Evolutionary conservation across 2,329 filamentous ascomycete species (phyloP), one percentile per base, ranked within the genome.

Genomic region (Leptographium procerum): DNA sequence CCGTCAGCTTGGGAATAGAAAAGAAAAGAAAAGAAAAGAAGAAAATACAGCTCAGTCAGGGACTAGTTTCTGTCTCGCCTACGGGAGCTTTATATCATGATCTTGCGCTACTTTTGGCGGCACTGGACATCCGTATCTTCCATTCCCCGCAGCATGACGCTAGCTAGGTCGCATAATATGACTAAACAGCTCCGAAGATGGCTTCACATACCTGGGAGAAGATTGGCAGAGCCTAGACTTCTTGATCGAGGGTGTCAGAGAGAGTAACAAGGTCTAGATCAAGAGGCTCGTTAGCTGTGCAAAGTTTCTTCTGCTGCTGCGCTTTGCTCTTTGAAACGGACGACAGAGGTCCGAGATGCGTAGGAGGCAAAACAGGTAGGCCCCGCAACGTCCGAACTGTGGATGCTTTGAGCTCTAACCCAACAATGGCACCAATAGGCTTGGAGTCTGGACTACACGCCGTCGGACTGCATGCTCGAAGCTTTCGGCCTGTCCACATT

Each of bases 131-230:
- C 33, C 26, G 40, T 7, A 11, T 28, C 28, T 19, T 28, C 55
- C 19, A 22, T 24, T 48, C 51, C 52, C 52, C 57, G 36, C 57
- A 50, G 43, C 57, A 58, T 55, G 29, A 52, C 56, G 16, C 4
- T 28, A 11, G 22, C 16, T 29, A 28, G 19, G 29, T 6, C 10
- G 7, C 36, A 26, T 10, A 24, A 56, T 53, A 59, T 45, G 55
- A 24, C 57, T 52, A 62, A 60, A 60, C 57, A 57, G 53, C 56
- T 52, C 36, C 47, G 31, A 26, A 54, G 52, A 55, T 52, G 7
- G 56, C 52, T 60, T 55, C 59, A 59, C 53, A 40, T 56, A 58
- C 52, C 57, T 50, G 16, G 24, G n/a, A 57, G 9, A 4, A 33
- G 40, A 43, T 9, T n/a, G 19, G 5, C n/a, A 19, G 22, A 43